These are phyloP conservation scores for Mycena vulgaris DNA, from an alignment of 768 basidiomycete genomes.

Conservation along the genomic window DNA sequence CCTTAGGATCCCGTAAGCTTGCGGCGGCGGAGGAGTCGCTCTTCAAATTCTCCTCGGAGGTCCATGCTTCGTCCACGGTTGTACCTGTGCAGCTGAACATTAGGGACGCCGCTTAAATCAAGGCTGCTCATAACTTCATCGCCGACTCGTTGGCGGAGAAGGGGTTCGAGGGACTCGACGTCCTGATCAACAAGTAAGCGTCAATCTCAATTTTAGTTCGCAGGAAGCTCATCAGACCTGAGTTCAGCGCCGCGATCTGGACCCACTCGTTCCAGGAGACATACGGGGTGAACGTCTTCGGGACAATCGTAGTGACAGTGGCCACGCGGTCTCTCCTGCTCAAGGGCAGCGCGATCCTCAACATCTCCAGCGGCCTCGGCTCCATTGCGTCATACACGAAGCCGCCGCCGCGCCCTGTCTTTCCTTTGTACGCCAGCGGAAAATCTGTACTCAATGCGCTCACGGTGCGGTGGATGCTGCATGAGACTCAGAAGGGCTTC, in stretches of 20 bases:
- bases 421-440: neutral
- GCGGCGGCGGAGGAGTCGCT: too few relatives aligned
- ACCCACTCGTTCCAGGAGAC: neutral
- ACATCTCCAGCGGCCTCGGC: conserved; percentile 25
- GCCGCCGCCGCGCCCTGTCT: neutral
- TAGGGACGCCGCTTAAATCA: neutral
- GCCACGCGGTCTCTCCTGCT: conserved; percentile 12
- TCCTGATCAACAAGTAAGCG: conserved; percentile 28
- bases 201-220: neutral
- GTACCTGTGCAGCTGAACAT: too few relatives aligned
- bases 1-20: too few relatives aligned
- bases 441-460: conserved; percentile 30
- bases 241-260: conserved; percentile 8
- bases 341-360: conserved; percentile 11
- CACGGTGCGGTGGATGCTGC: conserved; percentile 23
- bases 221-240: neutral
- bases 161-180: neutral
- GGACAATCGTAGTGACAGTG: neutral
- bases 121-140: neutral
- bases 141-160: neutral
- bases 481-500: conserved; percentile 26
- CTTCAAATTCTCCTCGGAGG: too few relatives aligned
- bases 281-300: conserved; percentile 19
- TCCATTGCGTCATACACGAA: neutral
- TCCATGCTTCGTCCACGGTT: too few relatives aligned